These are phyloP conservation scores for Cymodocea nodosa DNA, from an alignment of 116 monocot species.

Conservation along the genomic window DNA sequence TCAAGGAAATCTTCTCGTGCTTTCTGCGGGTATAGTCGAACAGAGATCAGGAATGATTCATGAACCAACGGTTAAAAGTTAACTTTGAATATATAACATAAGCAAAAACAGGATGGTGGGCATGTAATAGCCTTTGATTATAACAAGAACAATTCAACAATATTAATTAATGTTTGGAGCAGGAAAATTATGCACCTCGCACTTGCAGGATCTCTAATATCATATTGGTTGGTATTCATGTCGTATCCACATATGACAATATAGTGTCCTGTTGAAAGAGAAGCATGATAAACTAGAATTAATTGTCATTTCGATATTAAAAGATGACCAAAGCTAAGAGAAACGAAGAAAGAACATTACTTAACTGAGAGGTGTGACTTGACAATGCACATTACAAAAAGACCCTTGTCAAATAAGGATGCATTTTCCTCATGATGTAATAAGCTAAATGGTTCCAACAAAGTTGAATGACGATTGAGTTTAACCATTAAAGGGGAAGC, in stretches of 20 bases:
- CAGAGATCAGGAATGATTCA: too few relatives aligned
- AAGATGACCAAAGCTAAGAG: background rate
- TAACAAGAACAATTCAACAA: background rate
- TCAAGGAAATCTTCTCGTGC: constrained; percentile 55
- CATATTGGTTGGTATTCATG: constrained; percentile 57
- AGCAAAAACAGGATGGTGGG: too few relatives aligned
- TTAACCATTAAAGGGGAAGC: too few relatives aligned
- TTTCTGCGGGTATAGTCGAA: constrained; percentile 35
- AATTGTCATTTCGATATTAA: background rate
- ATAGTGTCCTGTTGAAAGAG: constrained; percentile 56
- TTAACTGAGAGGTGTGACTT: too few relatives aligned
- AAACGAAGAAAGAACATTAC: too few relatives aligned
- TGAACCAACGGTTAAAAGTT: too few relatives aligned
- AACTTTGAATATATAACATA: background rate
- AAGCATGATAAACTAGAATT: background rate
- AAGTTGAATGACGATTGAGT: too few relatives aligned
- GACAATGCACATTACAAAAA: too few relatives aligned
- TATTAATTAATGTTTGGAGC: background rate
- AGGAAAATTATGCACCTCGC: constrained; percentile 34
- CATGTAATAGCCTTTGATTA: background rate
- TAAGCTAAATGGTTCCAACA: too few relatives aligned
- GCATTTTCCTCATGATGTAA: too few relatives aligned
- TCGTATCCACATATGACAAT: constrained; percentile 91
- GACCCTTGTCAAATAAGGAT: too few relatives aligned
- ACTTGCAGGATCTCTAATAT: constrained; percentile 94